A percentile compares a stretch with the other conserved stretches of the same genome.
Evolutionary conservation across 140 eudicot genomes (phyloP).

Genomic region (Anethum foeniculum): DNA sequence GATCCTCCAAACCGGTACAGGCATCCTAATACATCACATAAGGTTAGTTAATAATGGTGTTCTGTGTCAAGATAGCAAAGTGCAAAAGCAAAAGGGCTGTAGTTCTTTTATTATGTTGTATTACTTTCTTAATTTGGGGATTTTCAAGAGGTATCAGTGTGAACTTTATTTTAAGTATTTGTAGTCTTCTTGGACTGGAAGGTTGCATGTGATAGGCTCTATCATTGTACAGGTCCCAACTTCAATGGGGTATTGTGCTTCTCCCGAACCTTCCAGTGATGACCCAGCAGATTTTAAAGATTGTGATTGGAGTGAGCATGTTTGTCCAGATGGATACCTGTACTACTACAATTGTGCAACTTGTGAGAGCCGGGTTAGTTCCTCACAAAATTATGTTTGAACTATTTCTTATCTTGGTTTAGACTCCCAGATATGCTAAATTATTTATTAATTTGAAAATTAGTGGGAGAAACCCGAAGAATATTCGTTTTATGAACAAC

Average conservation of each 20-base stretch:
- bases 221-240: conserved; percentile 16
- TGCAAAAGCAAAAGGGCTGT: neutral
- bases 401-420: neutral
- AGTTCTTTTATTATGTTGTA: neutral
- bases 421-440: neutral
- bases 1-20: conserved; percentile 31
- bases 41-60: conserved; percentile 21
- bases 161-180: neutral
- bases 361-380: conserved; percentile 79
- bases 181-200: conserved; percentile 38
- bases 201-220: conserved; percentile 25
- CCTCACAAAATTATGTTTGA: neutral
- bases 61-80: neutral
- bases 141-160: neutral
- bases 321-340: conserved; percentile 77
- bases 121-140: neutral
- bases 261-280: conserved; percentile 23
- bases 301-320: conserved; percentile 95
- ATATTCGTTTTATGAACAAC: conserved; percentile 53
- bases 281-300: conserved; percentile 35
- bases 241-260: conserved; percentile 15
- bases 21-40: conserved; percentile 26
- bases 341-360: conserved; percentile 79
- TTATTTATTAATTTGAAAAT: conserved; percentile 6
- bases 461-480: conserved; percentile 96